Evolutionary conservation across 2,329 filamentous ascomycete species (phyloP).

Genomic region (Aureobasidium sp.): DNA sequence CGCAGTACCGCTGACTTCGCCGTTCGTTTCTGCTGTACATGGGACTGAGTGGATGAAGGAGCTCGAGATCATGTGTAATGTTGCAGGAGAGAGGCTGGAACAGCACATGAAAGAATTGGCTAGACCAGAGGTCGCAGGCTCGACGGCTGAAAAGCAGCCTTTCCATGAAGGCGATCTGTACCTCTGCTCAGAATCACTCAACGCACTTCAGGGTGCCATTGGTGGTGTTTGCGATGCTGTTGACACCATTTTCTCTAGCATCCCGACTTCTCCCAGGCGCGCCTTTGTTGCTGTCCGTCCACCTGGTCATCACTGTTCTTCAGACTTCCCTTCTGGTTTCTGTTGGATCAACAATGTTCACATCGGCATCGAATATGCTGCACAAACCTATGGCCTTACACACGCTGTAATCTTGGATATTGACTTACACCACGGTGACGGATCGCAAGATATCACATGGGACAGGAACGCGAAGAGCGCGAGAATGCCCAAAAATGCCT

Average conservation of each 20-base stretch:
- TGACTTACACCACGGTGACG: conserved; percentile 85
- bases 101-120: conserved; percentile 68
- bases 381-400: conserved; percentile 73
- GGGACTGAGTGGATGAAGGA: conserved; percentile 91
- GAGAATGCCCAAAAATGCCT: conserved; percentile 58
- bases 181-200: conserved; percentile 73
- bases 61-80: conserved; percentile 72
- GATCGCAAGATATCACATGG: conserved; percentile 94
- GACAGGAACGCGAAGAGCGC: conserved; percentile 68
- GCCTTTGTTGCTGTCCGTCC: conserved; percentile 91
- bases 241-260: conserved; percentile 62
- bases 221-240: conserved; percentile 92
- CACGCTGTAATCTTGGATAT: conserved; percentile 93
- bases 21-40: conserved; percentile 82
- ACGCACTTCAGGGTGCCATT: conserved; percentile 82
- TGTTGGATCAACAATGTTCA: conserved; percentile 99
- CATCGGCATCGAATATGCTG: conserved; percentile 87
- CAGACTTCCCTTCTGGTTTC: conserved; percentile 83
- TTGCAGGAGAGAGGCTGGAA: conserved; percentile 69
- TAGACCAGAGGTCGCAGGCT: conserved; percentile 31
- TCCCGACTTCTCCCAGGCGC: conserved; percentile 34
- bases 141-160: conserved; percentile 49
- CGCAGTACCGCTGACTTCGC: conserved; percentile 60
- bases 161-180: conserved; percentile 89
- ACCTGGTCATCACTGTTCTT: conserved; percentile 91